These are phyloP conservation scores for Colletotrichum sansevieriae DNA, from an alignment of 2,329 filamentous ascomycete genomes.

Conservation along the genomic window DNA sequence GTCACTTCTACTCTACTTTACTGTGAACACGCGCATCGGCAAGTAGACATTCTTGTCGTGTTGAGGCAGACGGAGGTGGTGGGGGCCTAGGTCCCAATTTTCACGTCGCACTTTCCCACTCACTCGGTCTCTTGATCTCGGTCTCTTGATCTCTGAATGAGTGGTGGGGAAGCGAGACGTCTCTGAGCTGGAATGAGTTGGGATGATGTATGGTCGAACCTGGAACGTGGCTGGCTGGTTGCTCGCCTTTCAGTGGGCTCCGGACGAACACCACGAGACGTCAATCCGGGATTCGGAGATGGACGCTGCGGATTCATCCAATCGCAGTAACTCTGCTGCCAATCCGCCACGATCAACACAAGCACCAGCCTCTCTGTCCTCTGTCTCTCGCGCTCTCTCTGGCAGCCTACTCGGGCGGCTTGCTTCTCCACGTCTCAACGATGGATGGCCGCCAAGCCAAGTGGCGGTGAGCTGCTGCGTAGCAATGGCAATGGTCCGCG, in stretches of 20 bases:
- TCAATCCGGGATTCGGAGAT: conserved; percentile 1
- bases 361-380: too few species aligned
- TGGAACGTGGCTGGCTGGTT: conserved; percentile 1
- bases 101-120: neutral
- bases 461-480: conserved; percentile 39
- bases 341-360: too few species aligned
- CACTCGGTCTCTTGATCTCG: neutral
- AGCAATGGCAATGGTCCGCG: conserved; percentile 1
- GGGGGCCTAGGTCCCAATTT: conserved; percentile 4
- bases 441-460: conserved; percentile 36
- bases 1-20: neutral
- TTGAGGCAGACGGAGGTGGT: neutral
- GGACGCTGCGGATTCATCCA: conserved; percentile 2
- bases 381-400: too few species aligned
- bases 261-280: neutral
- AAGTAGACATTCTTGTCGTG: neutral
- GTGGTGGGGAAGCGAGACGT: neutral
- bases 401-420: neutral
- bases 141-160: neutral
- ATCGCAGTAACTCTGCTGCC: neutral
- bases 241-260: neutral
- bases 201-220: conserved; percentile 11
- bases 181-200: conserved; percentile 13
- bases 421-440: conserved; percentile 12
- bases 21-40: neutral